These are phyloP conservation scores for barrel medic (Medicago truncatula) DNA, from an alignment of 306 rosid species.

Conservation along the genomic window DNA sequence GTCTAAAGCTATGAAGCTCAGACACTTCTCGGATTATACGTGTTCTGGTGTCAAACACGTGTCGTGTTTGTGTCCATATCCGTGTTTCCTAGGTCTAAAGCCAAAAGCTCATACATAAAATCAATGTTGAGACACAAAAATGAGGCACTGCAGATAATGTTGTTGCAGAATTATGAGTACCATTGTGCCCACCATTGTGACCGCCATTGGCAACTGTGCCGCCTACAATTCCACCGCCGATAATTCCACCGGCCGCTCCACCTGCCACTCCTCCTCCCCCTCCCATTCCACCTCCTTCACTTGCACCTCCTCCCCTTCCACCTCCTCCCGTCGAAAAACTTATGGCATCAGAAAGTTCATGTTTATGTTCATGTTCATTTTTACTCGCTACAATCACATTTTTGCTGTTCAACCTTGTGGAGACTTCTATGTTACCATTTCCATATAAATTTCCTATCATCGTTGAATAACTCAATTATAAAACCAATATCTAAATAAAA, in stretches of 20 bases:
- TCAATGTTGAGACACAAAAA: conserved; percentile 15
- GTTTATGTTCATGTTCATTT: conserved; percentile 1
- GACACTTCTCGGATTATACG: too few species aligned
- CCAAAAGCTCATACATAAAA: conserved; percentile 16
- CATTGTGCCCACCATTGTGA: not conserved
- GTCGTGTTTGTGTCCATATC: too few species aligned
- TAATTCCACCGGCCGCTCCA: not conserved
- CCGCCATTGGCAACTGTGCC: not conserved
- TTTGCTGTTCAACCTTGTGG: conserved; percentile 1
- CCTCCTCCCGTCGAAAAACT: not conserved
- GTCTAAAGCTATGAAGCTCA: too few species aligned
- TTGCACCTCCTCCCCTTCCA: not conserved
- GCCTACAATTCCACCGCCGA: not conserved
- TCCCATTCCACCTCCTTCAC: too few species aligned
- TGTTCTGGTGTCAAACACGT: too few species aligned
- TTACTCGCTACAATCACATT: conserved; percentile 2
- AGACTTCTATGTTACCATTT: conserved; percentile 32
- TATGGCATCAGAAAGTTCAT: not conserved
- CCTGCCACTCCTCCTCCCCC: not conserved
- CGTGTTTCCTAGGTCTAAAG: too few species aligned
- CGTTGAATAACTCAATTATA: not conserved
- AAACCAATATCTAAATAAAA: not conserved
- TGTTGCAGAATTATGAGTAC: conserved; percentile 8
- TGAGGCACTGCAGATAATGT: conserved; percentile 15
- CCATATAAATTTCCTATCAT: conserved; percentile 20